A percentile compares a stretch with the other conserved stretches of the same genome.
Conservation (phyloP, 2,329 filamentous ascomycete genomes). For the Cordyceps cateniannulata region DNA sequence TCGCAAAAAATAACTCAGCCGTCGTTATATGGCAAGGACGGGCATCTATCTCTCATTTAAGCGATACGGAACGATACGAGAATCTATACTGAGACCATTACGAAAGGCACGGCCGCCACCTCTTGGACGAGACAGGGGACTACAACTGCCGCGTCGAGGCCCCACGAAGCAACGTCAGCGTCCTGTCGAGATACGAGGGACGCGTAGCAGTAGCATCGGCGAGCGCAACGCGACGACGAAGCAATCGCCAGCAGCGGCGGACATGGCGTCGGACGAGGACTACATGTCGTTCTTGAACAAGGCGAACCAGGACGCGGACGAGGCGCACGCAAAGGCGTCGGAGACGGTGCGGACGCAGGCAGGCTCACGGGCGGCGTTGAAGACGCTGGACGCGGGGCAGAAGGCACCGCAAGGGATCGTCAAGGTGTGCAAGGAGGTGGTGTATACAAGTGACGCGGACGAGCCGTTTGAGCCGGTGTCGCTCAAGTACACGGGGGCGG, state of each 20-base stretch:
- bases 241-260: conserved; percentile 16
- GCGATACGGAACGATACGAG: background rate
- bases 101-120: background rate
- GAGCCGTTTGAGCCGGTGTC: conserved; percentile 77
- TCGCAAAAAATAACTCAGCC: background rate
- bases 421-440: conserved; percentile 43
- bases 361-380: conserved; percentile 33
- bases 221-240: background rate
- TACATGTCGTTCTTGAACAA: conserved; percentile 84
- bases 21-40: background rate
- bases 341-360: conserved; percentile 19
- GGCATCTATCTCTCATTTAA: background rate
- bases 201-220: background rate
- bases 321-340: conserved; percentile 38
- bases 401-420: conserved; percentile 55
- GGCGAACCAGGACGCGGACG: conserved; percentile 71
- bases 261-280: conserved; percentile 70
- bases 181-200: background rate
- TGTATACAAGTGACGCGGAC: conserved; percentile 77
- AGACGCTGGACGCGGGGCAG: conserved; percentile 45
- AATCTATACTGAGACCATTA: background rate
- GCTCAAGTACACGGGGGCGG: conserved; percentile 50
- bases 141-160: background rate
- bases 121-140: too few species aligned
- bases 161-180: conserved; percentile 11